These are phyloP conservation scores for Exophiala oligosperma DNA, from an alignment of 2,329 filamentous ascomycete genomes.

Conservation along the genomic window DNA sequence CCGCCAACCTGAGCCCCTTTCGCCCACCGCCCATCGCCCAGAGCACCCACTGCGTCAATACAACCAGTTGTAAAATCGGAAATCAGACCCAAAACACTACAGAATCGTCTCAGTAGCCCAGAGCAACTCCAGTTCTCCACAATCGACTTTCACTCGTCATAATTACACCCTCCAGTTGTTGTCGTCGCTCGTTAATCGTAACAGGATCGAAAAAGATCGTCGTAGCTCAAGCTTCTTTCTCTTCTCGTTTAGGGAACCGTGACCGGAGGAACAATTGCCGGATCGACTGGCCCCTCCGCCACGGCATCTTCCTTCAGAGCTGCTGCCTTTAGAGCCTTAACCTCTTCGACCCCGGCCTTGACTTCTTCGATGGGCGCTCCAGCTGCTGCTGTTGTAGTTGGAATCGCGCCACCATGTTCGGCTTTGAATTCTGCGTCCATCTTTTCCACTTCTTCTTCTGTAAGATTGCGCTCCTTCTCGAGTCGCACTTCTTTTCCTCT, in stretches of 20 bases:
- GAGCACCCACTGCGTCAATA: no score
- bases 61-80: no score
- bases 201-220: neutral
- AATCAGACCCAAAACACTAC: no score
- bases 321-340: conserved; percentile 35
- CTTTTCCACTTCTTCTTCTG: conserved; percentile 44
- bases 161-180: neutral
- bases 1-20: no score
- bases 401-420: conserved; percentile 34
- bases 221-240: neutral
- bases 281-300: conserved; percentile 14
- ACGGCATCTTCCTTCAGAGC: conserved; percentile 16
- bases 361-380: conserved; percentile 43
- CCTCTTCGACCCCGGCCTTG: conserved; percentile 41
- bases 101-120: neutral
- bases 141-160: neutral
- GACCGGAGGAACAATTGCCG: conserved; percentile 18
- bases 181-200: neutral
- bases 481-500: conserved; percentile 83
- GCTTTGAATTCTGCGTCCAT: conserved; percentile 38
- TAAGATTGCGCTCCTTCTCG: conserved; percentile 57
- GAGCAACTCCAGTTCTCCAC: neutral
- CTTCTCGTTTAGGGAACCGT: conserved; percentile 10
- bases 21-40: no score
- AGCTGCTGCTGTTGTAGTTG: conserved; percentile 42